Evolutionary conservation across 495 filamentous ascomycete genomes (phyloP).

Genomic region (Aspergillus carlsbadensis): DNA sequence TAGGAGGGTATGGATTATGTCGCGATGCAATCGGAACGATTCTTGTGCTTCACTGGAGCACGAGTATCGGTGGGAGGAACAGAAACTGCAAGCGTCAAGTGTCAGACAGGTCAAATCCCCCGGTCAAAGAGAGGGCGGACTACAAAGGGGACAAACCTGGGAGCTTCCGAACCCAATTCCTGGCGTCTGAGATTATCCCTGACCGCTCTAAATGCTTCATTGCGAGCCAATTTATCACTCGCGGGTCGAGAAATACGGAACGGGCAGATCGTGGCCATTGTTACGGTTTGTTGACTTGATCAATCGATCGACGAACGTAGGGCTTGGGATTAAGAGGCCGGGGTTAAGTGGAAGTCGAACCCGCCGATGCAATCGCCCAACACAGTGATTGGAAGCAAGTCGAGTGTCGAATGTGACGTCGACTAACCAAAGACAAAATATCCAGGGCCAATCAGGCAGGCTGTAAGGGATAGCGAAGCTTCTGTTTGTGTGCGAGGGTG

Average conservation of each 20-base stretch:
- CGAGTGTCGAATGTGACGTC: constrained; percentile 16
- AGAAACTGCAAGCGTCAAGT: constrained; percentile 40
- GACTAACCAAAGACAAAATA: constrained; percentile 6
- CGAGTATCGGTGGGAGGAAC: constrained; percentile 41
- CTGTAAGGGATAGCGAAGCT: constrained; percentile 11
- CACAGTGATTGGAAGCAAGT: not conserved
- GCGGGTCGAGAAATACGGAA: constrained; percentile 46
- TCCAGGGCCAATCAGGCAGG: constrained; percentile 14
- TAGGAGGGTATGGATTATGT: constrained; percentile 59
- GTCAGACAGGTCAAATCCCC: constrained; percentile 4
- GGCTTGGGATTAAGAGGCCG: not conserved
- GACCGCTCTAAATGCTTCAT: constrained; percentile 45
- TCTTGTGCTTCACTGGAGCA: constrained; percentile 42
- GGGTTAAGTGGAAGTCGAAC: not conserved
- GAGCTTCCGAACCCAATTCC: constrained; percentile 38
- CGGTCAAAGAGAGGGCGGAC: not conserved
- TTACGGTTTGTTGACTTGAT: not conserved
- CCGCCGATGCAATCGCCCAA: not conserved
- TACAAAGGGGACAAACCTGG: constrained; percentile 23
- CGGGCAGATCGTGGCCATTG: constrained; percentile 41
- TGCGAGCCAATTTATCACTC: constrained; percentile 35
- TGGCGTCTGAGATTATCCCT: constrained; percentile 44
- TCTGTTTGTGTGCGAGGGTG: constrained; percentile 7
- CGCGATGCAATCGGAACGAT: constrained; percentile 57
- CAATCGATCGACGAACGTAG: not conserved